A percentile compares a stretch with the other conserved stretches of the same genome.
phyloP scores from a whole-genome alignment of 495 filamentous ascomycete species.

The Schizothecium vesticola region DNA sequence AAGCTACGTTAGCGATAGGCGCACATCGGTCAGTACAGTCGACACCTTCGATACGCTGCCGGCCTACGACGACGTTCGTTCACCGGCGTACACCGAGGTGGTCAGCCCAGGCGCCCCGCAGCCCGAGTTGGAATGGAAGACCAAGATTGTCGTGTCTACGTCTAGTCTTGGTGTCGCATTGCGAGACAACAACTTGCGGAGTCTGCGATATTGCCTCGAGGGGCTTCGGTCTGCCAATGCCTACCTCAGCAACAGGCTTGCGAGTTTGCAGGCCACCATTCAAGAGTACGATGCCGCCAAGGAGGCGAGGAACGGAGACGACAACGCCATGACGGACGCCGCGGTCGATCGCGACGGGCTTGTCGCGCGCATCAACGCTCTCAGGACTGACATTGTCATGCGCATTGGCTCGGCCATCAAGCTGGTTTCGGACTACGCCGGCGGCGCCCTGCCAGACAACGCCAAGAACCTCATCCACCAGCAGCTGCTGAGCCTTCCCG shows the following conservation, averaged over 20 bases:
- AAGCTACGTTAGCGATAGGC: constrained; percentile 28
- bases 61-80: constrained; percentile 70
- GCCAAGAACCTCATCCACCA: constrained; percentile 69
- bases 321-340: constrained; percentile 18
- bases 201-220: constrained; percentile 69
- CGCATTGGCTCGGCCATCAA: constrained; percentile 73
- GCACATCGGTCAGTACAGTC: constrained; percentile 45
- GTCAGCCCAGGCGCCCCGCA: constrained; percentile 14
- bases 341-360: constrained; percentile 38
- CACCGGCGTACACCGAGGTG: constrained; percentile 63
- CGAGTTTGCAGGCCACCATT: constrained; percentile 62
- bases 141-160: constrained; percentile 73
- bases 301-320: constrained; percentile 10
- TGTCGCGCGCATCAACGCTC: constrained; percentile 56
- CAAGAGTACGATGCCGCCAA: constrained; percentile 65
- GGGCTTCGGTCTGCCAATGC: constrained; percentile 73
- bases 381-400: constrained; percentile 67
- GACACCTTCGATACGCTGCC: constrained; percentile 70
- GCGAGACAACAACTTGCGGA: constrained; percentile 73
- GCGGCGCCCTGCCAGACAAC: constrained; percentile 78
- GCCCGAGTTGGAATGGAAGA: constrained; percentile 55
- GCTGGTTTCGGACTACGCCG: constrained; percentile 76
- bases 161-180: constrained; percentile 82
- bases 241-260: constrained; percentile 63
- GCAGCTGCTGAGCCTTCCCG: constrained; percentile 73